phyloP scores from a whole-genome alignment of 2,329 filamentous ascomycete species.

The Macrophomina tecta region DNA sequence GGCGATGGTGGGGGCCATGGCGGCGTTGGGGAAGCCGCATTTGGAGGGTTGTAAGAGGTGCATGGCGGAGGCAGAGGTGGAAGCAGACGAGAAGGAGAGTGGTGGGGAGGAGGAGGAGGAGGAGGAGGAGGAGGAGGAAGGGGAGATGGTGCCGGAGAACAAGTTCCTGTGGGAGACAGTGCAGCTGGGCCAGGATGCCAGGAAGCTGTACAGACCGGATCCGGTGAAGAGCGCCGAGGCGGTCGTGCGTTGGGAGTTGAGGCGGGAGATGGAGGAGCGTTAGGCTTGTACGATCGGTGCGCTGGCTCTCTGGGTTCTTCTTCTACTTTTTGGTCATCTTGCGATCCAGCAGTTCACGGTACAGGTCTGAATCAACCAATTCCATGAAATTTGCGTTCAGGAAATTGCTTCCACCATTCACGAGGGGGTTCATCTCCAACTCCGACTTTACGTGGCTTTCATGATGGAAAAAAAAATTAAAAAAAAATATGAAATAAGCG shows the following conservation, averaged over 20 bases:
- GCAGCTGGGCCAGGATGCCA: neutral
- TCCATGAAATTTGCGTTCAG: no score
- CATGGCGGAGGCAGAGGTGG: neutral
- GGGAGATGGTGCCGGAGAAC: neutral
- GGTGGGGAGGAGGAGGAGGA: neutral
- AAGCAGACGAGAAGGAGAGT: neutral
- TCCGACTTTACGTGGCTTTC: no score
- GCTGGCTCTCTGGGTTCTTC: no score
- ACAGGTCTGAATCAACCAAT: no score
- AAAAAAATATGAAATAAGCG: no score
- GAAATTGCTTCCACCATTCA: no score
- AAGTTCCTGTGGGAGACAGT: neutral
- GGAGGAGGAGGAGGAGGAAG: neutral
- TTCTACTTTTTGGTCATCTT: no score
- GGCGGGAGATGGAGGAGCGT: neutral
- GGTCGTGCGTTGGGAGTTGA: neutral
- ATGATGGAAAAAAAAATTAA: no score
- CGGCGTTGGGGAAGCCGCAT: neutral
- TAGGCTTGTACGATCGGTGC: no score
- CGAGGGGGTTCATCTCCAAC: no score
- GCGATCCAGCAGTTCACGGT: no score
- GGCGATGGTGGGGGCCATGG: neutral
- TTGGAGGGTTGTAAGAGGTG: neutral
- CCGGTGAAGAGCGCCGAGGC: neutral
- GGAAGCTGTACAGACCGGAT: neutral